Conservation (phyloP, 768 basidiomycete genomes). For the Lactarius tabidus region DNA sequence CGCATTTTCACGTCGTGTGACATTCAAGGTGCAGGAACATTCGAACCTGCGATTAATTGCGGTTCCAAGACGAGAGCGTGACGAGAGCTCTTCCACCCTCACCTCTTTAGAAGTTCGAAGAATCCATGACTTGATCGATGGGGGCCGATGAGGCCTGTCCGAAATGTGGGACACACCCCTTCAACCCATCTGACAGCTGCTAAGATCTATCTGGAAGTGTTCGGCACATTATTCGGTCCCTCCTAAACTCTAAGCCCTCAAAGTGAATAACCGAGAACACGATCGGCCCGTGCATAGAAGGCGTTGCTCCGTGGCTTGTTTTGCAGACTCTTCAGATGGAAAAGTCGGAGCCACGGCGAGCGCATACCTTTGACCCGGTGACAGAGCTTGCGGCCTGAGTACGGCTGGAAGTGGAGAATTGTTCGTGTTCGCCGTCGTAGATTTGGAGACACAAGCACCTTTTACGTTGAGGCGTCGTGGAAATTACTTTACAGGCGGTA, state of each 20-base stretch:
- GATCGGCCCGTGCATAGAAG: neutral
- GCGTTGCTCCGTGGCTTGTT: neutral
- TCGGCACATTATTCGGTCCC: conserved; percentile 6
- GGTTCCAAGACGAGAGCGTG: conserved; percentile 13
- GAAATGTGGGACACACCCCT: conserved; percentile 6
- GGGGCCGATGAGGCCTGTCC: conserved; percentile 3
- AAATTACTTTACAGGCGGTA: conserved; percentile 1
- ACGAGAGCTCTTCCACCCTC: conserved; percentile 12
- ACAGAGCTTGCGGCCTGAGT: conserved; percentile 8
- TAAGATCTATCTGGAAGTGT: conserved; percentile 13
- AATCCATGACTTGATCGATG: conserved; percentile 9
- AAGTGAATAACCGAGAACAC: neutral
- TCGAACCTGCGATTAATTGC: conserved; percentile 14
- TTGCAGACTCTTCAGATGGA: neutral
- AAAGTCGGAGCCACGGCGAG: neutral
- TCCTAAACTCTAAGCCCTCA: neutral
- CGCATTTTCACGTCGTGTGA: conserved; percentile 10
- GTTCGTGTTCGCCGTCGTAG: conserved; percentile 10
- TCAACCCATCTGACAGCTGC: conserved; percentile 21
- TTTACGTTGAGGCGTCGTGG: conserved; percentile 14
- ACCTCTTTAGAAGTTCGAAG: conserved; percentile 11
- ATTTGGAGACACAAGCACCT: conserved; percentile 4
- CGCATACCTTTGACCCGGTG: conserved; percentile 1
- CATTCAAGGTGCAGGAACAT: neutral
- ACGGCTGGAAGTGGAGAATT: conserved; percentile 5